Evolutionary conservation across 1,284 basidiomycete genomes (phyloP).

Genomic region (Gomphus sp.): DNA sequence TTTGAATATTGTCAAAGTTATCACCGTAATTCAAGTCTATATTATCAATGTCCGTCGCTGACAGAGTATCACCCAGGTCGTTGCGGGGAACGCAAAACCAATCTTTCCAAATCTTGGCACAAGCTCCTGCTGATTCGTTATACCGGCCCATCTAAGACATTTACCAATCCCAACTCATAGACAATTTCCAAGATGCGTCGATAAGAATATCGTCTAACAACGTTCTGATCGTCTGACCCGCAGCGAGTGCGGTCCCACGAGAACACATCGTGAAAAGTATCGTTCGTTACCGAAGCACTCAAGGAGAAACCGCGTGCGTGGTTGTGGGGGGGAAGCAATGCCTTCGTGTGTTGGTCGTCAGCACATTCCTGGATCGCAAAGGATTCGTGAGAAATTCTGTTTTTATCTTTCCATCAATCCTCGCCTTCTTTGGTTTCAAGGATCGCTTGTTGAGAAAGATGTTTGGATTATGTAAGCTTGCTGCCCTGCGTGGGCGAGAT

Average conservation of each 20-base stretch:
- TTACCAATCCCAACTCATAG: slow-evolving; percentile 11
- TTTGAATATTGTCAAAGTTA: slow-evolving; percentile 21
- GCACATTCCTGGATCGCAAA: not conserved
- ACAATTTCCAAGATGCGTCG: slow-evolving; percentile 15
- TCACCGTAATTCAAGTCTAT: slow-evolving; percentile 15
- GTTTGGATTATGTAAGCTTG: not conserved
- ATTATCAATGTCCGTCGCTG: not conserved
- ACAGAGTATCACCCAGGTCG: slow-evolving; percentile 14
- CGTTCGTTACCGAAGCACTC: slow-evolving; percentile 19
- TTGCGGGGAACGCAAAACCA: slow-evolving; percentile 21
- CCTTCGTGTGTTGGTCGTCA: not conserved
- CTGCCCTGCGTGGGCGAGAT: not conserved
- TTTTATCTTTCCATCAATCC: not conserved
- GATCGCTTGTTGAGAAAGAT: not conserved
- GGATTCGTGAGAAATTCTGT: not conserved
- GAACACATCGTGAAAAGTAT: slow-evolving; percentile 17
- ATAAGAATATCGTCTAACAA: not conserved
- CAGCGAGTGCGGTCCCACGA: slow-evolving; percentile 15
- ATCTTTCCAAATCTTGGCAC: slow-evolving; percentile 14
- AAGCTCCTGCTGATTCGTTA: slow-evolving; percentile 17
- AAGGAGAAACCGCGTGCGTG: slow-evolving; percentile 15
- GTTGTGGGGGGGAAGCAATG: slow-evolving; percentile 19
- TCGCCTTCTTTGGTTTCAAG: not conserved
- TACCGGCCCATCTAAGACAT: slow-evolving; percentile 20
- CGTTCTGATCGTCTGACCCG: not conserved